These are phyloP conservation scores for Scolecobasidium constrictum DNA, from an alignment of 2,329 filamentous ascomycete genomes.

Conservation along the genomic window DNA sequence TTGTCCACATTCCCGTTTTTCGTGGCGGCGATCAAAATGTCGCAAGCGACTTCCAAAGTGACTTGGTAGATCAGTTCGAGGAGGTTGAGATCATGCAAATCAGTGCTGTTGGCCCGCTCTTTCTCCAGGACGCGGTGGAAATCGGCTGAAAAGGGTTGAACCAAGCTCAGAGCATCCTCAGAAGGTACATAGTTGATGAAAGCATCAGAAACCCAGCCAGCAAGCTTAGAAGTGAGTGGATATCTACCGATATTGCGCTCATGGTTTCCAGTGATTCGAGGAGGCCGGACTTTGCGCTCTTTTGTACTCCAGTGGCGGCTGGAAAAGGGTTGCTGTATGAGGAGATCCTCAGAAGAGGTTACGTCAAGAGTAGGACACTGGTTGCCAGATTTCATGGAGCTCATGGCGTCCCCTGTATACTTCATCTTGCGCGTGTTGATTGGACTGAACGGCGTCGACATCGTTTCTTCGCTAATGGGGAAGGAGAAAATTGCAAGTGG, in stretches of 20 bases:
- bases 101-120: constrained; percentile 2
- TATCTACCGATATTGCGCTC: not conserved
- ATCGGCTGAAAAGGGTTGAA: not conserved
- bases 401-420: not conserved
- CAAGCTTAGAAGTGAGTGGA: not conserved
- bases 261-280: not conserved
- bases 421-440: not conserved
- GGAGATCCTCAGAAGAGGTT: not conserved
- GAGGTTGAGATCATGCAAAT: constrained; percentile 6
- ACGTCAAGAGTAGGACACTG: not conserved
- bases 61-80: constrained; percentile 3
- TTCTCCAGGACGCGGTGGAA: not conserved
- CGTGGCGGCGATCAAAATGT: not conserved
- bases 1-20: not conserved
- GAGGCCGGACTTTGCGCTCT: not conserved
- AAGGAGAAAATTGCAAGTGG: too few species aligned
- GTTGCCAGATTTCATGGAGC: not conserved
- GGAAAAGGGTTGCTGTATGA: not conserved
- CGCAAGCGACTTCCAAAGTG: not conserved
- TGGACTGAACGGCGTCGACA: too few species aligned
- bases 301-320: not conserved
- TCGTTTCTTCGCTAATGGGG: too few species aligned
- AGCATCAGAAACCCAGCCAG: not conserved
- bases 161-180: not conserved
- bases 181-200: not conserved